Base-by-base conservation (phyloP, 371 early-diverging fungal genomes). In the Syncephalastrum racemosum region DNA sequence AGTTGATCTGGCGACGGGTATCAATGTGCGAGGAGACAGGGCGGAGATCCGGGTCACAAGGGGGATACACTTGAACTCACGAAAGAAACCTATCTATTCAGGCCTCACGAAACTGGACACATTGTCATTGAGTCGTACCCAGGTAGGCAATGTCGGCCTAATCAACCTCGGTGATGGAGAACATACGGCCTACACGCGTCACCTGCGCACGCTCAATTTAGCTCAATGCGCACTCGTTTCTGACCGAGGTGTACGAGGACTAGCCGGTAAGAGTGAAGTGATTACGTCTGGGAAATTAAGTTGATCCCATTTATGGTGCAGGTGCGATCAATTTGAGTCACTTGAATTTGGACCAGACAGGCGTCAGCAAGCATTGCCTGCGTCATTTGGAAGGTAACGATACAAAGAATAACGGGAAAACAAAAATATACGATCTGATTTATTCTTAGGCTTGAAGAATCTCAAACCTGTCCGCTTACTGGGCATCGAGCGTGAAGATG, bases 311-410 rank as follows among this genome's bases (percentile, higher is more conserved):
- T 31, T 20, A 46, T 48, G 16, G 18, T 6, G 18, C 56, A 77
- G 77, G 65, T 22, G 58, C 67, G 60, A 20, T 65, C n/a, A 70
- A 77, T 48, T 64, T 77, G 25, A 67, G 63, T 51, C 57, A 67
- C 40, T 61, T 77, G 12, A 77, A 71, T 46, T 40, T 77, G 67
- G 73, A 77, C 50, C 63, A 67, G 40, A 77, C 77, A 4, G 41
- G 50, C 27, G 77, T 71, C 16, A 70, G 65, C 48, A 56, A 52
- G 45, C 55, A 56, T 13, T 77, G 77, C 46, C 48, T 68, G 18
- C 59, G 54, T 20, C 58, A 70, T 49, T 57, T 75, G 22, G 39
- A 63, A 66, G 67, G 76, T 72, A 62, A 59, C 12, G 41, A 47
- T 50, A 40, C 20, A 31, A 39, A 15, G 15, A 24, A 23, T n/a